Evolutionary conservation across 371 early-diverging fungal genomes (phyloP).

Genomic region (Mortierella sp.): DNA sequence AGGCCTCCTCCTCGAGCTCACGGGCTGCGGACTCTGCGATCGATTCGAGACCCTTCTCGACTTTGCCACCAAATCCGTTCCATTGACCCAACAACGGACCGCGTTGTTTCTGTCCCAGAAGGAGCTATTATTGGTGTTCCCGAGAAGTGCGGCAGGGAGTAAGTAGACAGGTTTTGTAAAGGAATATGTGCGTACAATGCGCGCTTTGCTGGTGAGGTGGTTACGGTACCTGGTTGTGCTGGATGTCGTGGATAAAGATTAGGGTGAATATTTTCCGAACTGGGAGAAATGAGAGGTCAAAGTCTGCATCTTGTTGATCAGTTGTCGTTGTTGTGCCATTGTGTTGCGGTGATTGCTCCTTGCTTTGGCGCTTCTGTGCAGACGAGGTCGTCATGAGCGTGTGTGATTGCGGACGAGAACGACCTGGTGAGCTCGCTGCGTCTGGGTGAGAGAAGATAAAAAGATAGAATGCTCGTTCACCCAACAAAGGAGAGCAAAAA

Average conservation of each 20-base stretch:
- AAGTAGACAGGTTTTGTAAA: neutral
- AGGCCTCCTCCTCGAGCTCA: slow-evolving; percentile 44
- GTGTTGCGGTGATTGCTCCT: neutral
- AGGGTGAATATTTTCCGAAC: slow-evolving; percentile 50
- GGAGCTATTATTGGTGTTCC: slow-evolving; percentile 13
- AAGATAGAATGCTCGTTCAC: too few relatives aligned
- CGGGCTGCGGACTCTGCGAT: slow-evolving; percentile 42
- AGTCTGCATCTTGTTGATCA: slow-evolving; percentile 13
- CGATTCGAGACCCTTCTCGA: slow-evolving; percentile 31
- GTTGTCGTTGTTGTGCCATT: neutral
- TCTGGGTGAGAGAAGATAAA: too few relatives aligned
- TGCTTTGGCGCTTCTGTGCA: neutral
- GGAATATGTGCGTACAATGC: neutral
- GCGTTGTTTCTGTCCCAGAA: slow-evolving; percentile 41
- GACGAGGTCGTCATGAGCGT: neutral
- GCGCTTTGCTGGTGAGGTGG: neutral
- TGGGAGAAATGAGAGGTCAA: slow-evolving; percentile 20
- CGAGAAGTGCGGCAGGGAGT: neutral
- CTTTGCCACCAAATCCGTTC: slow-evolving; percentile 58
- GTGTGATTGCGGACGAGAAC: neutral
- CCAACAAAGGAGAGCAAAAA: neutral
- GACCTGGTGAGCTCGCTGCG: too few relatives aligned
- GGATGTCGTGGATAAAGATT: slow-evolving; percentile 49
- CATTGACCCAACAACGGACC: slow-evolving; percentile 50
- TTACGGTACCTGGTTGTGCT: slow-evolving; percentile 30